Evolutionary conservation across 1,284 basidiomycete genomes (phyloP).

Genomic region (Mycena citricolor): DNA sequence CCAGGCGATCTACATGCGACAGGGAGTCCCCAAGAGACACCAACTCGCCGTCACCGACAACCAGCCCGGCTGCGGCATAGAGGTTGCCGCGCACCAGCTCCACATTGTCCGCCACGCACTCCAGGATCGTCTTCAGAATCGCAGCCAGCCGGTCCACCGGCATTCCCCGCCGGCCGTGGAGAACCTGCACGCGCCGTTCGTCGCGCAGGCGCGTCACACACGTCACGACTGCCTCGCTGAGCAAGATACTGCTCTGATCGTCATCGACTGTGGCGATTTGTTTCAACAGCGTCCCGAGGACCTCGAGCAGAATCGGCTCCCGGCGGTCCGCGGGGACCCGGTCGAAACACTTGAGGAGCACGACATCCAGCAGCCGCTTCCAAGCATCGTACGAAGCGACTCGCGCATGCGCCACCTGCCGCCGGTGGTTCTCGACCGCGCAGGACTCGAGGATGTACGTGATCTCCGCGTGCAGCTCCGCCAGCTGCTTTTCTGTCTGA

Average conservation of each 20-base stretch:
- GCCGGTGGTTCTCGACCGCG: constrained; percentile 83
- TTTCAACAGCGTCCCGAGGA: constrained; percentile 51
- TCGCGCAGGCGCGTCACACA: constrained; percentile 83
- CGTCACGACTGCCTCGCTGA: constrained; percentile 81
- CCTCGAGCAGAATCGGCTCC: constrained; percentile 81
- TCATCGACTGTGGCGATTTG: constrained; percentile 59
- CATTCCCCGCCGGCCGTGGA: constrained; percentile 61
- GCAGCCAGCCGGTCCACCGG: constrained; percentile 79
- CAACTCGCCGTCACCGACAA: constrained; percentile 9
- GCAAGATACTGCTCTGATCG: constrained; percentile 68
- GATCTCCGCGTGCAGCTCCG: constrained; percentile 70
- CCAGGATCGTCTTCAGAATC: constrained; percentile 76
- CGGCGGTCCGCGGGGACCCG: constrained; percentile 76
- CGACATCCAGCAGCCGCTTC: constrained; percentile 80
- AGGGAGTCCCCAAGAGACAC: constrained; percentile 27
- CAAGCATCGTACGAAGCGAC: constrained; percentile 77
- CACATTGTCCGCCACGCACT: constrained; percentile 76
- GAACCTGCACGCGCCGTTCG: constrained; percentile 66
- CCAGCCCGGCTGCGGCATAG: constrained; percentile 64
- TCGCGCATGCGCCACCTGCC: constrained; percentile 74
- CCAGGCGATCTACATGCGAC: constrained; percentile 69
- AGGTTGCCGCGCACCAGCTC: constrained; percentile 94
- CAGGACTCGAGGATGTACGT: constrained; percentile 80
- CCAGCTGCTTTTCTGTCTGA: constrained; percentile 59
- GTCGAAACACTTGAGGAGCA: constrained; percentile 81